phyloP scores from a whole-genome alignment of 495 filamentous ascomycete genomes.

The Venustampulla echinocandica region DNA sequence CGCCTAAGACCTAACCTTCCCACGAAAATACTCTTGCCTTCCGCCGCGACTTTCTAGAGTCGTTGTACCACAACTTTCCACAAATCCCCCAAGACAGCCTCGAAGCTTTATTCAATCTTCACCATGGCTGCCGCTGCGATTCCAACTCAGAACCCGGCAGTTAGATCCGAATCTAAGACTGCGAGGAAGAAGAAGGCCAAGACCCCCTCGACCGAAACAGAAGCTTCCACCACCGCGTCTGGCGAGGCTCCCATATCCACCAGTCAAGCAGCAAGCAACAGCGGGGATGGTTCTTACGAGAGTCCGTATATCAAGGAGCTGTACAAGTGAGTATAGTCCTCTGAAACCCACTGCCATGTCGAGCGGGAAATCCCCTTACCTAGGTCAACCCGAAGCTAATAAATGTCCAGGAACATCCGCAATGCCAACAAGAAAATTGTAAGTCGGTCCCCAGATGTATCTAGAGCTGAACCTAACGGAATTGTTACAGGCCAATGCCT shows the following conservation, averaged over 20 bases:
- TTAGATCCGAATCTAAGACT: conserved; percentile 48
- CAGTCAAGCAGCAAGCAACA: conserved; percentile 28
- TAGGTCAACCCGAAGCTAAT: conserved; percentile 21
- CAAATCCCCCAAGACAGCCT: background rate
- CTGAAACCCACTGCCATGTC: background rate
- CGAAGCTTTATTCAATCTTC: background rate
- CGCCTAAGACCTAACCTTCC: background rate
- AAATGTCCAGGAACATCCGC: conserved; percentile 63
- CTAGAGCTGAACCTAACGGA: background rate
- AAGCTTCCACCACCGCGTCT: conserved; percentile 34
- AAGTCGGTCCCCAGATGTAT: conserved; percentile 28
- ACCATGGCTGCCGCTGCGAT: conserved; percentile 39
- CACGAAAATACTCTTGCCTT: conserved; percentile 1
- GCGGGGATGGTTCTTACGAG: conserved; percentile 52
- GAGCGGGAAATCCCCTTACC: background rate
- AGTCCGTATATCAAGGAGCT: conserved; percentile 75
- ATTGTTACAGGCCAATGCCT: conserved; percentile 53
- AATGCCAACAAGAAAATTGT: conserved; percentile 84
- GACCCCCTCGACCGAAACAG: conserved; percentile 39
- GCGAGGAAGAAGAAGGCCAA: conserved; percentile 69
- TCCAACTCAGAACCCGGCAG: conserved; percentile 41
- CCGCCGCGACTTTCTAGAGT: background rate
- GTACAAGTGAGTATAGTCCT: conserved; percentile 57
- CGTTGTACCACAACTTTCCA: conserved; percentile 1
- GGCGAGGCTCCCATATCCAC: conserved; percentile 31